Evolutionary conservation across 495 filamentous ascomycete species (phyloP), one percentile per base, ranked within the genome.

Genomic region (Penicillium waksmanii): DNA sequence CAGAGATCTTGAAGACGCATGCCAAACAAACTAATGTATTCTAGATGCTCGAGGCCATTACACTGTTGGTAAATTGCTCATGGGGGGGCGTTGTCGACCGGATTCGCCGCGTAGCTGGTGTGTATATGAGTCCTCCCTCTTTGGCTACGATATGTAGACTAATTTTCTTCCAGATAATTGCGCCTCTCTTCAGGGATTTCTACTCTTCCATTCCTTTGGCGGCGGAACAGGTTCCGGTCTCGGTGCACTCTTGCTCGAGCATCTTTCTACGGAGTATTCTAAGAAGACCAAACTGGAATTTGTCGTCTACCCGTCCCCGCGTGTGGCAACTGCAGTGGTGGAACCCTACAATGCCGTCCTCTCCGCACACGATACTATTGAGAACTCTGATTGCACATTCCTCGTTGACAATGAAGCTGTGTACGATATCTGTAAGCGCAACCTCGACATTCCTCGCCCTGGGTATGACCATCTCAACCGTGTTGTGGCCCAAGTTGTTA

Each of bases 231-330:
- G 92, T 53, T 96, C 92, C 60, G 92, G 92, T 52, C 96, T 96
- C 64, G 92, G 92, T 75, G 89, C 92, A 57, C 85, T 96, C 25
- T 82, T 96, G 56, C 85, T 95, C 50, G 92, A 96, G 79, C 91
- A 90, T 60, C 87, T 96, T 31, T 88, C 92, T 25, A 88, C 88
- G 62, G 91, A 96, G 74, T 96, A 94, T 69, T 90, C 87, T 73
- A 96, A 95, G 86, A 96, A 96, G 83, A 91, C 86, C 80, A 96
- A 96, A 82, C n/a, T n/a, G 46, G 92, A 96, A 73, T 96, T 96
- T 75, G 85, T 90, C 44, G 85, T 96, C 65, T 96, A 96, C 77
- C 92, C 92, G 17, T 88, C 92, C 34, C 91, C 91, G 40, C 87
- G 89, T 47, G 88, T 93, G 44, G 91, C 92, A 7, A 94, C 90